phyloP scores from a whole-genome alignment of 2,329 filamentous ascomycete genomes.

The Gremmenia infestans region DNA sequence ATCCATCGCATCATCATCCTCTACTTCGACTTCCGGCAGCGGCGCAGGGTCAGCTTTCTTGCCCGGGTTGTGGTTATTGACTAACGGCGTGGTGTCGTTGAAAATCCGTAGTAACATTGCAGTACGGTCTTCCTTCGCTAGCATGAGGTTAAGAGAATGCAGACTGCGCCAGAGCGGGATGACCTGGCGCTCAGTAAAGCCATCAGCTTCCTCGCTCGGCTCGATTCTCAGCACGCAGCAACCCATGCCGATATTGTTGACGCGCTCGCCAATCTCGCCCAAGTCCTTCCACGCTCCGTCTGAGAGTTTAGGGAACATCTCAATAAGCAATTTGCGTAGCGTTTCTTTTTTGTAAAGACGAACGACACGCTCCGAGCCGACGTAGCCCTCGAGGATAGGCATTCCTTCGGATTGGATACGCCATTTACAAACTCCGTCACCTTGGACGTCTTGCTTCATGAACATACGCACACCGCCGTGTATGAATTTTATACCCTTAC shows the following conservation, averaged over 20 bases:
- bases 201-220: constrained; percentile 59
- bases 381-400: constrained; percentile 84
- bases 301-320: constrained; percentile 93
- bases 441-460: constrained; percentile 92
- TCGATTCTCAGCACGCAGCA: constrained; percentile 87
- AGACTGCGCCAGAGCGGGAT: constrained; percentile 93
- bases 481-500: constrained; percentile 88
- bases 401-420: constrained; percentile 93
- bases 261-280: constrained; percentile 81
- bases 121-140: constrained; percentile 91
- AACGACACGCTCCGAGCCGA: constrained; percentile 72
- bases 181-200: constrained; percentile 72
- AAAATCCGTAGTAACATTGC: constrained; percentile 89
- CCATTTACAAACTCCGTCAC: constrained; percentile 83
- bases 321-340: constrained; percentile 74
- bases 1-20: constrained; percentile 18
- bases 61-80: constrained; percentile 46
- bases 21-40: constrained; percentile 16
- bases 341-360: constrained; percentile 73
- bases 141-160: constrained; percentile 90
- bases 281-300: constrained; percentile 69
- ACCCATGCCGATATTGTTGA: constrained; percentile 76
- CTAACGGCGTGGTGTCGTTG: constrained; percentile 79
- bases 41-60: constrained; percentile 14
- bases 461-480: constrained; percentile 99